Conservation (phyloP, 2,329 filamentous ascomycete genomes). For the Scytalidium lignicola region DNA sequence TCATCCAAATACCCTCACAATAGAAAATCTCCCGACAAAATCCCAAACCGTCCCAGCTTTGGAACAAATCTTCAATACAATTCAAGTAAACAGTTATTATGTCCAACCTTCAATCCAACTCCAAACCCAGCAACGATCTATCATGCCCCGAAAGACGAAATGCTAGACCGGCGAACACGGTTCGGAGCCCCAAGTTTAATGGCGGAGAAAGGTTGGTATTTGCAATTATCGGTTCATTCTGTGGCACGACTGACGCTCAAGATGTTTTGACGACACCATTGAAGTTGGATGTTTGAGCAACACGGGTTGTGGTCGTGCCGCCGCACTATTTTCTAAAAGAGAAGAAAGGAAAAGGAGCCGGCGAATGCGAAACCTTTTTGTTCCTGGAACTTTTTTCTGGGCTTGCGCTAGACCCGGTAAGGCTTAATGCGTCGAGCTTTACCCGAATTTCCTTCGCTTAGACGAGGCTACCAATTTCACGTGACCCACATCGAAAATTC, state of each 20-base stretch:
- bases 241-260: conserved; percentile 29
- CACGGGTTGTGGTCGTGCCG: conserved; percentile 25
- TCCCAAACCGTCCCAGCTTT: background rate
- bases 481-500: conserved; percentile 7
- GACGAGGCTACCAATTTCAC: background rate
- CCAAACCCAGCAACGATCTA: conserved; percentile 15
- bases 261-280: conserved; percentile 24
- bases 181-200: conserved; percentile 41
- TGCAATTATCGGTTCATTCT: conserved; percentile 65
- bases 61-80: background rate
- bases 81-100: conserved; percentile 26
- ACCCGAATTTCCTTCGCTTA: background rate
- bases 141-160: background rate
- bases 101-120: conserved; percentile 48
- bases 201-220: conserved; percentile 36
- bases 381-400: background rate
- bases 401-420: background rate
- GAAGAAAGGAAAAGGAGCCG: background rate
- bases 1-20: background rate
- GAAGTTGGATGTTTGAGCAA: conserved; percentile 27
- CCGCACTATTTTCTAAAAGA: conserved; percentile 26
- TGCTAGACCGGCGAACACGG: conserved; percentile 24
- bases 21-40: background rate
- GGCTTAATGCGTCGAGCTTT: background rate
- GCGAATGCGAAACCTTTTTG: background rate